Base-by-base conservation (phyloP, 345 rosid species). In the Corymbia maculata region DNA sequence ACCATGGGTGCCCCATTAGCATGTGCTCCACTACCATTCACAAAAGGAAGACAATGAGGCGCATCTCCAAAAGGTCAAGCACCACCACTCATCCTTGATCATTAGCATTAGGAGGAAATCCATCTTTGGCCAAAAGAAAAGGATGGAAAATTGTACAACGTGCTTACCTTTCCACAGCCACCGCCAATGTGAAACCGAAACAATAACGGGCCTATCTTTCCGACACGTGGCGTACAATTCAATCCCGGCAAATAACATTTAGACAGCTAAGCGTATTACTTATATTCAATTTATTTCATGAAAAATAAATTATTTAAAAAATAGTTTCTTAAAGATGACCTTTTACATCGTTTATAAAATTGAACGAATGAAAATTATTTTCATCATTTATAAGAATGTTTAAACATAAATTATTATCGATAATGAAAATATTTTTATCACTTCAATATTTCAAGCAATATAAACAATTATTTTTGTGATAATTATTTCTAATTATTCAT, bases 301-400 rank as follows among this genome's bases (percentile, higher is more conserved):
- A 55, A 55, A 3, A 3, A 55, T 19, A 55, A 55, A 53, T 8
- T 1, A 55, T 55, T 3, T 55, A 11, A 21, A 55, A 55, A 55
- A 21, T 21, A 55, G 19, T 55, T 55, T 55, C 26, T 55, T 21
- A 21, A 55, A 55, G 21, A 55, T 0, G 10, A 55, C 1, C 21
- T 2, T 17, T 53, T 53, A 53, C 19, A 53, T 53, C 0, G 0
- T 0, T 4, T 53, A 53, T 55, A 55, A 55, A 53, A 21, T 7
- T 55, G 26, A 55, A 55, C 22, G 61, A 22, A 21, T 0, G 12
- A 21, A 21, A 55, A 55, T 1, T 22, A 22, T 8, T 21, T 22
- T 55, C 0, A 53, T 53, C 2, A 0, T 19, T 4, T 53, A 53
- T 0, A 4, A 53, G 21, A 53, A 53, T 53, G 7, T 53, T 19